A percentile compares a stretch with the other conserved stretches of the same genome.
phyloP scores from a whole-genome alignment of 129 eudicot genomes.

The Logfia minima region DNA sequence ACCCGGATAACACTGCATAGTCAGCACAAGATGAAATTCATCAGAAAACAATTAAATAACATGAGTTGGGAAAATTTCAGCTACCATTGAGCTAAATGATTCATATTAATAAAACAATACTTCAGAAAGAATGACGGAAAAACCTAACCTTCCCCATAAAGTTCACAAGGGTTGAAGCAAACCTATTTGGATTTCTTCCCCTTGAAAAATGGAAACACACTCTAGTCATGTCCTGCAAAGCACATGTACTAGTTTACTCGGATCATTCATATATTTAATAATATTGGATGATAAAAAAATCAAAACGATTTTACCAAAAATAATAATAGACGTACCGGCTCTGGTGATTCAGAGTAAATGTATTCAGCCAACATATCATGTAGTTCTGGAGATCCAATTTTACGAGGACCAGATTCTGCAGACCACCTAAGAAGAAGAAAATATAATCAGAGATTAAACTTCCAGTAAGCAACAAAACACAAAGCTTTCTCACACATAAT shows the following conservation, averaged over 20 bases:
- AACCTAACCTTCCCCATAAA: constrained; percentile 87
- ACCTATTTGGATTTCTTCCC: constrained; percentile 74
- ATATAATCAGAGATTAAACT: constrained; percentile 8
- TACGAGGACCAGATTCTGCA: constrained; percentile 64
- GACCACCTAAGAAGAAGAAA: constrained; percentile 69
- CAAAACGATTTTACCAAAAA: not conserved
- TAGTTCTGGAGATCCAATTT: constrained; percentile 79
- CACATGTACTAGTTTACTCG: not conserved
- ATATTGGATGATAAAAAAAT: not conserved
- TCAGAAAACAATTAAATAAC: not conserved
- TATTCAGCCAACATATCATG: constrained; percentile 96
- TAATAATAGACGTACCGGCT: constrained; percentile 50
- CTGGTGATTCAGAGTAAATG: constrained; percentile 88
- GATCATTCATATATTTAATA: not conserved
- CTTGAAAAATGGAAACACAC: constrained; percentile 86
- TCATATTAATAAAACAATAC: not conserved
- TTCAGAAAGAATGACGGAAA: not conserved
- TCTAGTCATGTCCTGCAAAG: constrained; percentile 82
- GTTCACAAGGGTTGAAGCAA: constrained; percentile 78
- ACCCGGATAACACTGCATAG: constrained; percentile 92
- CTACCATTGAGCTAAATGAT: not conserved
- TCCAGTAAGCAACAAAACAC: not conserved
- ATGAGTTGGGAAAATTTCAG: not conserved
- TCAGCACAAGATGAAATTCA: constrained; percentile 10
- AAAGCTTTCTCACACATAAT: not conserved